Percentiles rank a stretch among this genome's conserved stretches.
phyloP scores from a whole-genome alignment of 495 filamentous ascomycete species.

The Daldinia childiae region DNA sequence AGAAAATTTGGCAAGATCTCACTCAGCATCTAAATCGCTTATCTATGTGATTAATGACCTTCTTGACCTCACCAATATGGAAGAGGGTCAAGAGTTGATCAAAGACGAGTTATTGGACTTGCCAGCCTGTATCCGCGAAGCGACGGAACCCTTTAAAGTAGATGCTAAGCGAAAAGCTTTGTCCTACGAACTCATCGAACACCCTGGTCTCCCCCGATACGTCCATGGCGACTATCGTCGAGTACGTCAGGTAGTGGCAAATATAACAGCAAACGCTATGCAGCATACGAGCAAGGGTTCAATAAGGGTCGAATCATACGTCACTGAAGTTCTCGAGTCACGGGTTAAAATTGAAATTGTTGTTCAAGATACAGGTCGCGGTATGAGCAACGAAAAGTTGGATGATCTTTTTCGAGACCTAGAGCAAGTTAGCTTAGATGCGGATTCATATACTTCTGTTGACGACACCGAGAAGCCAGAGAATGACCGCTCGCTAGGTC shows the following conservation, averaged over 20 bases:
- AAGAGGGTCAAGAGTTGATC: constrained; percentile 81
- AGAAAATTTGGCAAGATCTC: constrained; percentile 85
- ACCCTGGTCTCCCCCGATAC: constrained; percentile 72
- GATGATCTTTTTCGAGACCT: constrained; percentile 85
- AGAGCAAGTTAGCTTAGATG: constrained; percentile 80
- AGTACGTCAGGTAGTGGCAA: constrained; percentile 82
- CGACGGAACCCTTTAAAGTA: constrained; percentile 73
- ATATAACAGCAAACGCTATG: constrained; percentile 86
- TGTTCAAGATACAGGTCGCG: constrained; percentile 81
- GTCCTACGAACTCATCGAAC: constrained; percentile 70
- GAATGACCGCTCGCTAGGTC: constrained; percentile 67
- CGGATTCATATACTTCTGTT: constrained; percentile 50
- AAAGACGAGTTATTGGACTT: constrained; percentile 87
- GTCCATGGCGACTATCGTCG: constrained; percentile 84
- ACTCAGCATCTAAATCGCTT: constrained; percentile 94
- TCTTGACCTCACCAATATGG: constrained; percentile 88
- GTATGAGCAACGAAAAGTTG: constrained; percentile 76
- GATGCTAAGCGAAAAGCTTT: constrained; percentile 83
- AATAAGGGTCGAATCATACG: constrained; percentile 76
- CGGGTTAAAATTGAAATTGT: constrained; percentile 74
- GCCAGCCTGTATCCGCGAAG: constrained; percentile 74
- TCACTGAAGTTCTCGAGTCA: constrained; percentile 50
- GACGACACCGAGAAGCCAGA: constrained; percentile 43
- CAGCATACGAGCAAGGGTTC: constrained; percentile 78
- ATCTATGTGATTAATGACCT: constrained; percentile 98